Base-by-base conservation (phyloP, 768 basidiomycete genomes). In the Tricholoma sp. region DNA sequence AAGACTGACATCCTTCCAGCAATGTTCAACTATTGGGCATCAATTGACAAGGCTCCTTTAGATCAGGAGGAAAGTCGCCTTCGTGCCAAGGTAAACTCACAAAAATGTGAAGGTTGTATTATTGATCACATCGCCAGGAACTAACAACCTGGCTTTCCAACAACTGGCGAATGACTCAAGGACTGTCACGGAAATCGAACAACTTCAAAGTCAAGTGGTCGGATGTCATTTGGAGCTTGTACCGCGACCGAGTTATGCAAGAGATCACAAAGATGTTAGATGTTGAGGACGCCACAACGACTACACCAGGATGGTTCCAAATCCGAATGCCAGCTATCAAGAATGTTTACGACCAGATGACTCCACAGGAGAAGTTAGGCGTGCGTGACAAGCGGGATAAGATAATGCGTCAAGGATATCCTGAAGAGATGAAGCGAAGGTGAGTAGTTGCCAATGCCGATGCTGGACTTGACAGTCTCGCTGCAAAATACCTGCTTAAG, bases 11-110 rank as follows among this genome's bases (percentile, higher is more conserved):
- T 34, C 5, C 34, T 34, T 4, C 34, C 34, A 3, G 34, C 24
- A 24, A 24, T 24, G 1, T 24, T 24, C 24, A 34, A 34, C 5
- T 9, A 34, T 4, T 12, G 1, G 5, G 5, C 5, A 34, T 9
- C 33, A 2, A 34, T 12, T 29, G 58, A 10, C 51, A 74, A 74
- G 24, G 53, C n/a, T n/a, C n/a, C n/a, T n/a, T n/a, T n/a, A n/a
- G n/a, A 74, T 24, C 2, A 24, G 1, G 24, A 24, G 24, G 24
- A 24, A 4, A 24, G 24, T 24, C 24, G 24, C 4, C 2, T 24
- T 24, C 24, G 24, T 39, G 37, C 37, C 37, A 39, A 39, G 37
- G 37, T 39, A n/a, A 39, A 39, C 37, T 39, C n/a, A 5, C 15
- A 39, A 39, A 12, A 0, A 39, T 39, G 37, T 39, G 4, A 39